These are phyloP conservation scores for Hylodesmum podocarpum DNA, from an alignment of 306 rosid species.

Conservation along the genomic window DNA sequence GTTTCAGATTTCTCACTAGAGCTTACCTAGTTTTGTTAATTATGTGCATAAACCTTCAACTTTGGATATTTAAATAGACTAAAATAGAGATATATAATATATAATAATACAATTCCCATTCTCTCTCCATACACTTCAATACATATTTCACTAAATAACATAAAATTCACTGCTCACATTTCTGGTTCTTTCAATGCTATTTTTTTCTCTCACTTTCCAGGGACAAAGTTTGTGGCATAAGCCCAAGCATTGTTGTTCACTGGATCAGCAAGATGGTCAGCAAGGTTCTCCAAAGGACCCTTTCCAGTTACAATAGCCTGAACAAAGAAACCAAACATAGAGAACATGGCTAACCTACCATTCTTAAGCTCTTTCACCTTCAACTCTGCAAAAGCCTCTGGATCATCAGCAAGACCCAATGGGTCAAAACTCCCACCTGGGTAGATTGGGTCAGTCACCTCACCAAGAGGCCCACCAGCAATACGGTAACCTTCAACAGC, in stretches of 20 bases:
- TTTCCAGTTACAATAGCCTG: conserved; percentile 29
- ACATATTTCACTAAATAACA: neutral
- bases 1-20: neutral
- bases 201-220: neutral
- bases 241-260: conserved; percentile 37
- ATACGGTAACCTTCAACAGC: conserved; percentile 31
- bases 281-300: conserved; percentile 25
- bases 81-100: neutral
- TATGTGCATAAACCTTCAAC: neutral
- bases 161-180: neutral
- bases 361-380: conserved; percentile 28
- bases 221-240: conserved; percentile 29
- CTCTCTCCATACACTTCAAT: neutral
- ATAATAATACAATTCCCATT: neutral
- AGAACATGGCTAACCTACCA: conserved; percentile 30
- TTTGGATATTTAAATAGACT: neutral
- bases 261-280: conserved; percentile 21
- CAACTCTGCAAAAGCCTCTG: conserved; percentile 31
- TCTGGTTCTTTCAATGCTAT: neutral
- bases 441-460: conserved; percentile 28
- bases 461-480: conserved; percentile 29
- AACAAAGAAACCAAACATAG: conserved; percentile 28
- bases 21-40: neutral
- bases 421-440: conserved; percentile 35
- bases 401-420: conserved; percentile 32